Conservation (phyloP, 2,329 filamentous ascomycete species). For the Colletotrichum tanaceti region DNA sequence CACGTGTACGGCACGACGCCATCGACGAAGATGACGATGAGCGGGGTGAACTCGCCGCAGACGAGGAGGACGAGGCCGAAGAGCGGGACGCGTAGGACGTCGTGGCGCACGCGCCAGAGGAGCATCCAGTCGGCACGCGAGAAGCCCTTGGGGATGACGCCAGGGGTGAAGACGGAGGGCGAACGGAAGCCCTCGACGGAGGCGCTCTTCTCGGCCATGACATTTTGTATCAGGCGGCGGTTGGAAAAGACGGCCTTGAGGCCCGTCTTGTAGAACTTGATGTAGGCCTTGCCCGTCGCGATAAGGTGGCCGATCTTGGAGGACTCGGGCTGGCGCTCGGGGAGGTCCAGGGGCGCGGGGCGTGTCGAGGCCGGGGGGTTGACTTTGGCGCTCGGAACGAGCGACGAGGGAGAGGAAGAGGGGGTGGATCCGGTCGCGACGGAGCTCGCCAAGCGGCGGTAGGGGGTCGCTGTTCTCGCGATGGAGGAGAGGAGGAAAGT, state of each 20-base stretch:
- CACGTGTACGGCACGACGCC: conserved; percentile 82
- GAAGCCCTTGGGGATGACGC: conserved; percentile 50
- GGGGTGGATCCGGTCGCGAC: conserved; percentile 12
- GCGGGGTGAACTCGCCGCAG: conserved; percentile 87
- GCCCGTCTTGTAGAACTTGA: conserved; percentile 88
- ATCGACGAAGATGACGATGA: conserved; percentile 79
- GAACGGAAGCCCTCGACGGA: conserved; percentile 69
- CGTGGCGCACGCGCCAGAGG: conserved; percentile 73
- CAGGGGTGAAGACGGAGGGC: conserved; percentile 53
- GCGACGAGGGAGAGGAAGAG: conserved; percentile 18
- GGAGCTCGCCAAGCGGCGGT: conserved; percentile 34
- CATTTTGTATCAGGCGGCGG: conserved; percentile 61
- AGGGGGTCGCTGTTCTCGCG: conserved; percentile 15
- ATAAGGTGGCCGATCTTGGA: conserved; percentile 58
- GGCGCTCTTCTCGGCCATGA: conserved; percentile 57
- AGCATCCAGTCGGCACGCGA: conserved; percentile 79
- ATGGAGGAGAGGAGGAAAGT: conserved; percentile 8
- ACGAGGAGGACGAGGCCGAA: conserved; percentile 82
- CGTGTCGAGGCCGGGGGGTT: conserved; percentile 81
- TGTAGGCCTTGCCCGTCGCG: conserved; percentile 78
- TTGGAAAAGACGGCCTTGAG: conserved; percentile 81
- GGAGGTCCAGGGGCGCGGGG: conserved; percentile 75
- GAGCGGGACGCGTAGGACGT: conserved; percentile 80
- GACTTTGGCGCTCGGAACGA: conserved; percentile 50
- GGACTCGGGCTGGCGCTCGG: conserved; percentile 61